Percentiles rank a stretch among this genome's conserved stretches.
Conservation (phyloP, 1,284 basidiomycete species). For the Leccinum pachyderme region DNA sequence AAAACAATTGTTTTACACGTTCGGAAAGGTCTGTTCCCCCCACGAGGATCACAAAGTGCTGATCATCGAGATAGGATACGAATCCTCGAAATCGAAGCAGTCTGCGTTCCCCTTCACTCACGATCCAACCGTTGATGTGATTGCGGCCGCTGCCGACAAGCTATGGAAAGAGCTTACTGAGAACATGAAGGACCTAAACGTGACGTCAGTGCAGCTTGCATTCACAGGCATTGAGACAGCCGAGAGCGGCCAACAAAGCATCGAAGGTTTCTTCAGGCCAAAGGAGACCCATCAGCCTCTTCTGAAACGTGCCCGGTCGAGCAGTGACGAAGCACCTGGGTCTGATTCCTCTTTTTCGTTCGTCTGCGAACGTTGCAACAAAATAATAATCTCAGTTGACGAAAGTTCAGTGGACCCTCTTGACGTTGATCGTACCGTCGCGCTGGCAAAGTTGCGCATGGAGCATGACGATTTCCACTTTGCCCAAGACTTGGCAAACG, state of each 20-base stretch:
- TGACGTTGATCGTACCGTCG: slow-evolving; percentile 33
- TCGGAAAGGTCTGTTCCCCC: slow-evolving; percentile 53
- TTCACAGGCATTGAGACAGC: slow-evolving; percentile 83
- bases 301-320: slow-evolving; percentile 27
- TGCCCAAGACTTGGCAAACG: slow-evolving; percentile 67
- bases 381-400: slow-evolving; percentile 37
- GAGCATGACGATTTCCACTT: slow-evolving; percentile 90
- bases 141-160: slow-evolving; percentile 76
- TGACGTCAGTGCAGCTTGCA: slow-evolving; percentile 73
- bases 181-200: slow-evolving; percentile 52
- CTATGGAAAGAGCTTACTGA: slow-evolving; percentile 86
- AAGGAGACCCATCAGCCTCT: slow-evolving; percentile 26
- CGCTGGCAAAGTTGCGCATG: slow-evolving; percentile 49
- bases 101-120: slow-evolving; percentile 77
- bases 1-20: slow-evolving; percentile 83
- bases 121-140: slow-evolving; percentile 73
- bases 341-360: slow-evolving; percentile 35
- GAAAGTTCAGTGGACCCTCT: slow-evolving; percentile 27
- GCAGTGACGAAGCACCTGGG: slow-evolving; percentile 1
- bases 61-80: slow-evolving; percentile 50
- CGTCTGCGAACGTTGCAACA: slow-evolving; percentile 54
- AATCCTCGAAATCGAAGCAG: slow-evolving; percentile 73
- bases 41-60: neutral
- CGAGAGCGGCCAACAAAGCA: slow-evolving; percentile 82
- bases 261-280: slow-evolving; percentile 78